Conservation (phyloP, 495 filamentous ascomycete genomes). For the Tetracladium setigerum region DNA sequence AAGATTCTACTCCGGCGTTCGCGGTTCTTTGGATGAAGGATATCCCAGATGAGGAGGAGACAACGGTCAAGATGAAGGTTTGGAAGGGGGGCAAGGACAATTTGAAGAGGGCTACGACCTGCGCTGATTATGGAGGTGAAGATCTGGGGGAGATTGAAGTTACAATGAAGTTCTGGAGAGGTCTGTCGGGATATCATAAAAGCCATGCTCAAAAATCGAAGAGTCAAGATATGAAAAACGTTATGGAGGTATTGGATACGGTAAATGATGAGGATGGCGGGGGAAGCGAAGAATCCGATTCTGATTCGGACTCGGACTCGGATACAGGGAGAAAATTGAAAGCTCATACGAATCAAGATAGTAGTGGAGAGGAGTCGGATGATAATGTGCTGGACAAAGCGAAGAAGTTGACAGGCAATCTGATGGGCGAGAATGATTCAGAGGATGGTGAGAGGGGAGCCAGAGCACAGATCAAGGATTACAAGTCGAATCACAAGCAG, state of each 20-base stretch:
- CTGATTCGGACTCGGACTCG: slow-evolving; percentile 16
- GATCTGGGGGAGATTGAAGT: slow-evolving; percentile 48
- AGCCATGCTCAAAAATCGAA: slow-evolving; percentile 36
- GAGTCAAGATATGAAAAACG: slow-evolving; percentile 41
- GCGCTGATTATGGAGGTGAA: slow-evolving; percentile 29
- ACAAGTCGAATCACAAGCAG: slow-evolving; percentile 48
- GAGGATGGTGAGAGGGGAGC: slow-evolving; percentile 35
- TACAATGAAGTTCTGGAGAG: slow-evolving; percentile 46
- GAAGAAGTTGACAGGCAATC: slow-evolving; percentile 17
- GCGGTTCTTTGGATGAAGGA: slow-evolving; percentile 61
- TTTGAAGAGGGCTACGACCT: slow-evolving; percentile 31
- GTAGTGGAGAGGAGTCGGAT: slow-evolving; percentile 20
- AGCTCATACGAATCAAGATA: slow-evolving; percentile 28
- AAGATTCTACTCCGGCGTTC: slow-evolving; percentile 50
- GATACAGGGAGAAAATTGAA: slow-evolving; percentile 23
- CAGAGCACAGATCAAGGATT: slow-evolving; percentile 36
- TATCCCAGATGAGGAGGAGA: slow-evolving; percentile 54
- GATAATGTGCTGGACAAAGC: slow-evolving; percentile 16
- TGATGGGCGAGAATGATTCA: slow-evolving; percentile 21
- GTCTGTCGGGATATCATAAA: slow-evolving; percentile 49
- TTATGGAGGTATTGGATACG: slow-evolving; percentile 56
- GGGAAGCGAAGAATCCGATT: slow-evolving; percentile 25
- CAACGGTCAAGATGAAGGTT: slow-evolving; percentile 43
- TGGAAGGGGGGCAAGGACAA: slow-evolving; percentile 45
- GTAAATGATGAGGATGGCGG: slow-evolving; percentile 45